Percentiles rank a stretch among this genome's conserved stretches.
phyloP scores from a whole-genome alignment of 1,284 basidiomycete genomes.

The Rugosomyces carneus region DNA sequence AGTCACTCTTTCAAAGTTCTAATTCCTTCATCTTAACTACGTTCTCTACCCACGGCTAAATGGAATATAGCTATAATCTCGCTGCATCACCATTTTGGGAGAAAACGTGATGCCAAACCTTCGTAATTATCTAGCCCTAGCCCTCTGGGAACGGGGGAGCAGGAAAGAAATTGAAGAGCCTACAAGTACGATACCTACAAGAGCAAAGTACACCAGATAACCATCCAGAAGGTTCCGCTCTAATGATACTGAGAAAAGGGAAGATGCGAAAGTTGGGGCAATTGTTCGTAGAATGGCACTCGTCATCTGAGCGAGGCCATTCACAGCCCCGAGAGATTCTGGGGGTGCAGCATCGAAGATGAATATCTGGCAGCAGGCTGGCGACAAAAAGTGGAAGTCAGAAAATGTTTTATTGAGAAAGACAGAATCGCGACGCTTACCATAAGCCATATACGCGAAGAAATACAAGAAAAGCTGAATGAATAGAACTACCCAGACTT shows the following conservation, averaged over 20 bases:
- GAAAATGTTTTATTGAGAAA: not conserved
- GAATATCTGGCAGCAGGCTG: slow-evolving; percentile 21
- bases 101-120: no score
- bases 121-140: not conserved
- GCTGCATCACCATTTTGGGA: no score
- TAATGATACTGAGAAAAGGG: slow-evolving; percentile 28
- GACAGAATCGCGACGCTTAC: slow-evolving; percentile 5
- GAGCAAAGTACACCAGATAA: slow-evolving; percentile 24
- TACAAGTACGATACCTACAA: not conserved
- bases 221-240: slow-evolving; percentile 24
- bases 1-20: no score
- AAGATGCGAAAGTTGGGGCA: slow-evolving; percentile 25
- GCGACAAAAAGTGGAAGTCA: not conserved
- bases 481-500: slow-evolving; percentile 16
- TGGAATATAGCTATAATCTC: no score
- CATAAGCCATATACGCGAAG: slow-evolving; percentile 14
- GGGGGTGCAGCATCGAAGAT: slow-evolving; percentile 19
- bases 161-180: not conserved
- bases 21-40: no score
- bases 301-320: slow-evolving; percentile 23
- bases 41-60: no score
- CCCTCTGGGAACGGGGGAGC: not conserved
- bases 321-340: slow-evolving; percentile 20
- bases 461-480: slow-evolving; percentile 16
- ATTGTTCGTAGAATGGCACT: slow-evolving; percentile 19